phyloP scores from a whole-genome alignment of 2,329 filamentous ascomycete species.

The Fusarium praegraminearum region DNA sequence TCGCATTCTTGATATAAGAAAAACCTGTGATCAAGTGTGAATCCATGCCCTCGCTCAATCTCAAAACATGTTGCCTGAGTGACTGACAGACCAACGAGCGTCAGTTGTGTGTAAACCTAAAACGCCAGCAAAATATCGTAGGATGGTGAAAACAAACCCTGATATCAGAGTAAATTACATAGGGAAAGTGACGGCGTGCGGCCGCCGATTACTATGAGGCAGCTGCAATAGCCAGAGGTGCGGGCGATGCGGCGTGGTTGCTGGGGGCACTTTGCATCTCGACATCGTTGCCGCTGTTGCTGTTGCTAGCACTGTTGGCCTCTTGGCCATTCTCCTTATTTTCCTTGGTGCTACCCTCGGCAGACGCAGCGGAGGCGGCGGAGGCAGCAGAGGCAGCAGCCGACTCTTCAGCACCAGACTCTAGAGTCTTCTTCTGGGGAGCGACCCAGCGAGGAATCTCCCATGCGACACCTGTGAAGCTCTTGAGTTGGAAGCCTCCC shows the following conservation, averaged over 20 bases:
- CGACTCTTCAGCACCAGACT: conserved; percentile 61
- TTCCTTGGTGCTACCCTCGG: conserved; percentile 70
- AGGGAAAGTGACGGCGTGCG: not conserved
- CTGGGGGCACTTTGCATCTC: conserved; percentile 67
- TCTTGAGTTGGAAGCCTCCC: conserved; percentile 86
- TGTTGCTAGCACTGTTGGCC: conserved; percentile 61
- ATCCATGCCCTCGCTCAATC: conserved; percentile 32
- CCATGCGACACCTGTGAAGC: conserved; percentile 90
- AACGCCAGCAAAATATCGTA: conserved; percentile 32
- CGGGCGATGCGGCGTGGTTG: conserved; percentile 64
- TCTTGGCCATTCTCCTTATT: conserved; percentile 70
- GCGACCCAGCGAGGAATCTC: conserved; percentile 85
- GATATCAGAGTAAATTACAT: conserved; percentile 14
- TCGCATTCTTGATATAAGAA: conserved; percentile 39
- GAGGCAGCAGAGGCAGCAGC: conserved; percentile 53
- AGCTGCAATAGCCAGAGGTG: conserved; percentile 61
- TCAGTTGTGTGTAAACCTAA: conserved; percentile 33
- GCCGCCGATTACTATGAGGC: conserved; percentile 52
- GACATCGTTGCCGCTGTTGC: conserved; percentile 59
- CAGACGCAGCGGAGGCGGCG: conserved; percentile 55
- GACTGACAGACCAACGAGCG: conserved; percentile 20
- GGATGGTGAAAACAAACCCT: conserved; percentile 35
- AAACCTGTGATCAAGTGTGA: conserved; percentile 12
- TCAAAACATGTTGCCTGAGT: conserved; percentile 15
- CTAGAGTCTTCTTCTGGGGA: conserved; percentile 67